These are phyloP conservation scores for Hemileccinum rubropunctum DNA, from an alignment of 768 basidiomycete species.

Conservation along the genomic window DNA sequence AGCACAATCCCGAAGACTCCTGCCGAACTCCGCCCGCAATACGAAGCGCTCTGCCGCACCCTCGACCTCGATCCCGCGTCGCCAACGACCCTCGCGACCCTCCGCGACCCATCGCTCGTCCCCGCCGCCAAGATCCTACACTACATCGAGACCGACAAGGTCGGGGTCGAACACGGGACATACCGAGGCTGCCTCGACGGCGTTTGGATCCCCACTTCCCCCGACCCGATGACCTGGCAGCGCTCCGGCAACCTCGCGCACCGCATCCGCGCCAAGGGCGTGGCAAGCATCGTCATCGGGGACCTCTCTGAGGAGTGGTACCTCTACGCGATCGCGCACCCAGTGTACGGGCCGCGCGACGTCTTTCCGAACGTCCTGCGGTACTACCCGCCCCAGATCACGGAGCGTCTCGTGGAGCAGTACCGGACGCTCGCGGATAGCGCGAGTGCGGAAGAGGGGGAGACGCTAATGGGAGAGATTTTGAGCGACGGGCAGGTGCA, in stretches of 20 bases:
- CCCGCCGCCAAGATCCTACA: conserved; percentile 51
- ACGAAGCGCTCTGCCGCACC: conserved; percentile 56
- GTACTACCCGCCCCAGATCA: conserved; percentile 54
- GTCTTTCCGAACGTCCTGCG: conserved; percentile 55
- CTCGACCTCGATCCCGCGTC: conserved; percentile 54
- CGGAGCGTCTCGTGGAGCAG: conserved; percentile 41
- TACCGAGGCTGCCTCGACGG: conserved; percentile 67
- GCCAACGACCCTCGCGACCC: conserved; percentile 44
- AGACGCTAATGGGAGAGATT: conserved; percentile 55
- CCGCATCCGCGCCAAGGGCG: conserved; percentile 52
- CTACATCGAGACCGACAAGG: conserved; percentile 54
- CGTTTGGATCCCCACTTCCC: conserved; percentile 51
- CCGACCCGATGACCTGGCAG: conserved; percentile 69
- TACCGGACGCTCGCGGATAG: conserved; percentile 42
- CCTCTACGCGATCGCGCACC: conserved; percentile 69
- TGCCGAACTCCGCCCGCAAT: conserved; percentile 56
- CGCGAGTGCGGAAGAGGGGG: conserved; percentile 42
- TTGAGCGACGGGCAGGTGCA: conserved; percentile 64
- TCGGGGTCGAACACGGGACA: conserved; percentile 55
- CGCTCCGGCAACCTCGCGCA: conserved; percentile 56
- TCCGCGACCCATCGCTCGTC: conserved; percentile 48
- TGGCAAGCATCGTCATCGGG: conserved; percentile 62
- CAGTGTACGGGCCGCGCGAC: conserved; percentile 47
- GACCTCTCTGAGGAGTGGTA: conserved; percentile 77
- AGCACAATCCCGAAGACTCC: conserved; percentile 61